phyloP scores from a whole-genome alignment of 805 yeast species.

The Hanseniaspora jakobsenii region DNA sequence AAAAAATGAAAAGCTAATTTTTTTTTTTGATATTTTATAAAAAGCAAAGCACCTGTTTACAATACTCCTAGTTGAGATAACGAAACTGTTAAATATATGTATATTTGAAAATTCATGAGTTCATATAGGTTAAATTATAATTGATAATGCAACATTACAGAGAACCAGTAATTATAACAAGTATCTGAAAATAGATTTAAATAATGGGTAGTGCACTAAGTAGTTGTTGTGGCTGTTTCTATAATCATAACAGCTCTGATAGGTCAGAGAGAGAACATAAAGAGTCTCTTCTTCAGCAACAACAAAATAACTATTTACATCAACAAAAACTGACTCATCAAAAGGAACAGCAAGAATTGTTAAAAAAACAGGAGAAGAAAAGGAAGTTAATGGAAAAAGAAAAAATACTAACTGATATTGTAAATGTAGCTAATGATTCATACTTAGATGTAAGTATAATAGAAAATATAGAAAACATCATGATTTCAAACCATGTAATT shows the following conservation, averaged over 20 bases:
- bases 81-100: no score
- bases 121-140: no score
- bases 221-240: conserved; percentile 4
- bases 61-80: no score
- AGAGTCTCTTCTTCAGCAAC: conserved; percentile 11
- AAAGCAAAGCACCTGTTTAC: no score
- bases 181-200: no score
- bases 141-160: no score
- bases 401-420: conserved; percentile 9
- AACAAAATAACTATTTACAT: conserved; percentile 1
- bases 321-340: conserved; percentile 7
- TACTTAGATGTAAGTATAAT: conserved; percentile 13
- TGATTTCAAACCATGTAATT: conserved; percentile 6
- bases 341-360: conserved; percentile 6
- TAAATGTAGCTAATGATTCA: conserved; percentile 11
- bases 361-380: conserved; percentile 3
- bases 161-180: no score
- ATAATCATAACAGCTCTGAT: conserved; percentile 3
- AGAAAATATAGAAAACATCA: conserved; percentile 14
- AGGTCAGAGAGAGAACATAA: conserved; percentile 15
- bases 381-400: conserved; percentile 12
- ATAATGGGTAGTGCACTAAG: conserved; percentile 12
- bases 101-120: no score
- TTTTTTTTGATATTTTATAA: no score
- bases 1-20: no score